Evolutionary conservation across 2,329 filamentous ascomycete species (phyloP).

Genomic region (Albifimbria verrucaria): DNA sequence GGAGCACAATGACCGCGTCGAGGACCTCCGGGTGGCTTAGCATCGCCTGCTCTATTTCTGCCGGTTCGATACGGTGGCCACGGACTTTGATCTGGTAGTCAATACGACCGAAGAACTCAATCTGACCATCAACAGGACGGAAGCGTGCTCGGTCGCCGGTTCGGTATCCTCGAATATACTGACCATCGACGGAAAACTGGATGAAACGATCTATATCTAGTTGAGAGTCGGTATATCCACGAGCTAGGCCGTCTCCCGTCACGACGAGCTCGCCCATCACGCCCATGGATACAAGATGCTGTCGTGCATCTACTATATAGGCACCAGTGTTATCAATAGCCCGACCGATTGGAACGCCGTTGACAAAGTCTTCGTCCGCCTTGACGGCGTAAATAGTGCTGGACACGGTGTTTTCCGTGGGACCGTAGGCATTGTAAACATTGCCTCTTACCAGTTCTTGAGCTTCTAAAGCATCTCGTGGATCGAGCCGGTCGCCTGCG

Average conservation of each 20-base stretch:
- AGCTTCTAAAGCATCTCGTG: constrained; percentile 4
- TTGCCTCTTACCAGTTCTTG: not conserved
- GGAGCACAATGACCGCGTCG: not conserved
- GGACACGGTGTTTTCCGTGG: constrained; percentile 13
- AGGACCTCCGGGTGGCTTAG: not conserved
- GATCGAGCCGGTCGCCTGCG: constrained; percentile 13
- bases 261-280: constrained; percentile 24
- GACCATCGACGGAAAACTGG: constrained; percentile 4
- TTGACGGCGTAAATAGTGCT: constrained; percentile 6
- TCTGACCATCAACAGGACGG: constrained; percentile 13
- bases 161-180: constrained; percentile 14
- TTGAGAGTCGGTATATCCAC: constrained; percentile 15
- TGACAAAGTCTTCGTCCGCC: constrained; percentile 3
- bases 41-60: constrained; percentile 20
- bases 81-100: constrained; percentile 26
- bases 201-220: constrained; percentile 14
- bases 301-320: constrained; percentile 18
- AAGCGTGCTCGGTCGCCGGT: constrained; percentile 23
- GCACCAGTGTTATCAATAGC: constrained; percentile 16
- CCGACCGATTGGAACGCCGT: constrained; percentile 16
- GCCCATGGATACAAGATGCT: constrained; percentile 19
- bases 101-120: constrained; percentile 24
- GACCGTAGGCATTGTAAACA: constrained; percentile 13
- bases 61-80: constrained; percentile 25
- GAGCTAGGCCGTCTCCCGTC: constrained; percentile 19